Evolutionary conservation across 225 moss, liverwort and hornwort species (phyloP).

Genomic region (Marchantia polymorpha): DNA sequence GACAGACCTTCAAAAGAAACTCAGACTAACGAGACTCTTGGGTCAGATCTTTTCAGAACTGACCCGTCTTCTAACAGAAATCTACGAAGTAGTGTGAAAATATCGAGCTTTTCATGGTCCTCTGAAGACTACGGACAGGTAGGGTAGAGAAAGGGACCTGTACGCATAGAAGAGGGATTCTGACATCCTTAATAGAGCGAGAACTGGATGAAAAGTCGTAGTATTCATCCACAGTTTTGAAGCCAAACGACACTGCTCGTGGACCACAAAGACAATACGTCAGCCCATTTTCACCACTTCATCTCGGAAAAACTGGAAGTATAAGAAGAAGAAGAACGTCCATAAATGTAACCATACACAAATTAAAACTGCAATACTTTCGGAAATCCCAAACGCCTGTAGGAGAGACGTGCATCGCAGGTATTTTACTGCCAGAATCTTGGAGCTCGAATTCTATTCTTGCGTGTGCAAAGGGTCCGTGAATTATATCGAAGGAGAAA

Average conservation of each 20-base stretch:
- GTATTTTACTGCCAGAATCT: neutral
- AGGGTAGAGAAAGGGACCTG: slow-evolving; percentile 48
- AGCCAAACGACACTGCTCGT: slow-evolving; percentile 84
- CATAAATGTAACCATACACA: too few relatives aligned
- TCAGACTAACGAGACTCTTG: neutral
- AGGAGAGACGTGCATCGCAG: neutral
- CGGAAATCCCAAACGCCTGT: too few relatives aligned
- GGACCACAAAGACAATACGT: neutral
- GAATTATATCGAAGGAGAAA: neutral
- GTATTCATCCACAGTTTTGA: slow-evolving; percentile 84
- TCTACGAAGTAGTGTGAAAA: neutral
- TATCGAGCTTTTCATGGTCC: too few relatives aligned
- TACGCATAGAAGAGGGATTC: slow-evolving; percentile 83
- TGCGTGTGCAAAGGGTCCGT: neutral
- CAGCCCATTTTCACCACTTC: too few relatives aligned
- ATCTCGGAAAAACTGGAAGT: too few relatives aligned
- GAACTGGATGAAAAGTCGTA: slow-evolving; percentile 79
- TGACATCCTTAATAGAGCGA: slow-evolving; percentile 74
- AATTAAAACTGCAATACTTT: too few relatives aligned
- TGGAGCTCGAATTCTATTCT: neutral
- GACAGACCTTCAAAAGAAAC: neutral
- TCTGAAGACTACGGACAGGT: neutral
- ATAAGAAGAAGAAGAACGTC: too few relatives aligned
- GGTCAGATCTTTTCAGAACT: neutral
- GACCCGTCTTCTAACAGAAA: neutral